These are phyloP conservation scores for Tetragonia tetragonoides DNA, from an alignment of 148 eudicot genomes.

Conservation along the genomic window DNA sequence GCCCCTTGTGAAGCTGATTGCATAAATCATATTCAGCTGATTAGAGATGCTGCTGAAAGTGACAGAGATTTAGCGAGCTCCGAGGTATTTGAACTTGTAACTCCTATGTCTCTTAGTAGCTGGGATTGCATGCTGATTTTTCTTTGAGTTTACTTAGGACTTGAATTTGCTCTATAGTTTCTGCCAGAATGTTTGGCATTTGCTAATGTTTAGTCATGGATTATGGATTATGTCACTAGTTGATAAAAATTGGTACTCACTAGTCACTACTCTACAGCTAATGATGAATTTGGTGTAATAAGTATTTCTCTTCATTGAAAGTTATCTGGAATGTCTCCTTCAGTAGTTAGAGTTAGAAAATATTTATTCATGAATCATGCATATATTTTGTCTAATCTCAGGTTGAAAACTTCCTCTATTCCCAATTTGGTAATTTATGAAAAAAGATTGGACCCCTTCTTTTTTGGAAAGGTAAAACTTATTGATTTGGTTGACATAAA, in stretches of 20 bases:
- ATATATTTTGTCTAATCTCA: no score
- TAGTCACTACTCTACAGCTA: background rate
- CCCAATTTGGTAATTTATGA: no score
- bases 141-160: background rate
- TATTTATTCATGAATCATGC: no score
- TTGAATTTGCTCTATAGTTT: background rate
- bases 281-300: background rate
- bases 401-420: no score
- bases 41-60: constrained; percentile 45
- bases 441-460: no score
- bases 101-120: background rate
- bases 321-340: background rate
- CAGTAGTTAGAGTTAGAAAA: no score
- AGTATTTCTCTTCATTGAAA: background rate
- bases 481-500: no score
- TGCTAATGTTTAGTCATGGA: background rate
- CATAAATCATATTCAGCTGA: constrained; percentile 41
- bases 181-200: background rate
- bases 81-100: constrained; percentile 30
- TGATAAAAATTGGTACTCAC: background rate
- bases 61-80: constrained; percentile 51
- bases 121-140: background rate
- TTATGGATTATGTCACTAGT: background rate
- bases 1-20: constrained; percentile 57
- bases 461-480: no score